These are phyloP conservation scores for Pythium phragmitis DNA, from an alignment of 352 stramenopile species.

Conservation along the genomic window DNA sequence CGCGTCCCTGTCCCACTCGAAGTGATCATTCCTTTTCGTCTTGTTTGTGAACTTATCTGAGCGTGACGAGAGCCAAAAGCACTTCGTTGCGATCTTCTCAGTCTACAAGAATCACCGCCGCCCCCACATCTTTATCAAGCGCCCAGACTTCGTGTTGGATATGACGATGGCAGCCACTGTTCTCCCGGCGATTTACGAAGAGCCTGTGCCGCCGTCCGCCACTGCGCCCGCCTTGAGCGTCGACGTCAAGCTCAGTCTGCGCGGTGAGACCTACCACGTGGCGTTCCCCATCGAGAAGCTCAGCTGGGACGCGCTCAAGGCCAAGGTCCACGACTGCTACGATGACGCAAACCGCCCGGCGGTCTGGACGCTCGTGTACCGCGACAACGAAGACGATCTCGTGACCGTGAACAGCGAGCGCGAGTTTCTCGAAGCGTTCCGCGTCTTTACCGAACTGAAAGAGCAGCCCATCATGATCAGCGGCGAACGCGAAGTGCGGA, in stretches of 20 bases:
- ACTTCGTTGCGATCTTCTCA: neutral
- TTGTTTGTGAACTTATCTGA: slow-evolving; percentile 18
- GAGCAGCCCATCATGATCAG: slow-evolving; percentile 13
- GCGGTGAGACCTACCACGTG: slow-evolving; percentile 47
- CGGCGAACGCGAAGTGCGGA: slow-evolving; percentile 8
- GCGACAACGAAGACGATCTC: slow-evolving; percentile 67
- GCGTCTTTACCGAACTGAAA: slow-evolving; percentile 44
- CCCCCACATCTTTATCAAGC: slow-evolving; percentile 2
- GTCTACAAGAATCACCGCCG: slow-evolving; percentile 13
- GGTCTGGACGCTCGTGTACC: slow-evolving; percentile 62
- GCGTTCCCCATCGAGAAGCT: slow-evolving; percentile 35
- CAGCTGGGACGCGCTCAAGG: slow-evolving; percentile 44
- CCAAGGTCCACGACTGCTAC: slow-evolving; percentile 43
- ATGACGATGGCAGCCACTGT: slow-evolving; percentile 11
- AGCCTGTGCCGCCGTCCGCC: neutral
- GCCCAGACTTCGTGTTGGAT: no score
- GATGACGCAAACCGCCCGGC: slow-evolving; percentile 25
- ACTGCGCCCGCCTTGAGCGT: slow-evolving; percentile 11
- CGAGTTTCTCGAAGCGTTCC: slow-evolving; percentile 59
- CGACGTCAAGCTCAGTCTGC: slow-evolving; percentile 57
- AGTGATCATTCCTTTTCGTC: slow-evolving; percentile 7
- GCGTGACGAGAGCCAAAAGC: neutral
- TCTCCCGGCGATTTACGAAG: neutral
- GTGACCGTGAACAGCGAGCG: slow-evolving; percentile 51
- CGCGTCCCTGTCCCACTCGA: slow-evolving; percentile 17